A percentile compares a stretch with the other conserved stretches of the same genome.
Evolutionary conservation across 345 rosid genomes (phyloP).

Genomic region (Rhizophora mangle): DNA sequence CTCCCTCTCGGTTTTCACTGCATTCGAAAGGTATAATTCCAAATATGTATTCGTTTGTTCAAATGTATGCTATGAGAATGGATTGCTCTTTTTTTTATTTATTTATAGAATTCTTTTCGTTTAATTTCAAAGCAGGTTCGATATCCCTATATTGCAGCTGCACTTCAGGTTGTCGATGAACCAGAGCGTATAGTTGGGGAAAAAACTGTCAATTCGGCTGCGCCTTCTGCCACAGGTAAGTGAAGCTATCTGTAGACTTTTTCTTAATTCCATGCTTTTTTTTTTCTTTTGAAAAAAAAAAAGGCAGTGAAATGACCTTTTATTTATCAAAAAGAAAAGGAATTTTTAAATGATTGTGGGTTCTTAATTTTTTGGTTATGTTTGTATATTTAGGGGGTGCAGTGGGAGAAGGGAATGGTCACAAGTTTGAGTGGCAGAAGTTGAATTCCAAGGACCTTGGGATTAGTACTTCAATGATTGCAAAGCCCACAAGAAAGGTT

Average conservation of each 20-base stretch:
- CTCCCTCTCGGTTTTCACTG: conserved; percentile 31
- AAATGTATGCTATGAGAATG: neutral
- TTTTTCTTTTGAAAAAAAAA: neutral
- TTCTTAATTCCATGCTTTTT: neutral
- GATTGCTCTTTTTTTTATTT: neutral
- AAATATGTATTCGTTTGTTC: neutral
- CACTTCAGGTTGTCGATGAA: conserved; percentile 43
- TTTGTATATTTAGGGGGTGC: neutral
- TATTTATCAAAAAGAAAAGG: too few species aligned
- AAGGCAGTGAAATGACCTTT: too few species aligned
- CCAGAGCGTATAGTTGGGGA: conserved; percentile 33
- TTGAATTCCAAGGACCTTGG: conserved; percentile 56
- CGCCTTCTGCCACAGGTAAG: conserved; percentile 23
- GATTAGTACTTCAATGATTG: conserved; percentile 53
- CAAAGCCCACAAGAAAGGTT: conserved; percentile 53
- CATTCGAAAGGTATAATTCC: conserved; percentile 40
- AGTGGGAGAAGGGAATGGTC: conserved; percentile 4
- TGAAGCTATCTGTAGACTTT: neutral
- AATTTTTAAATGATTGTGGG: too few species aligned
- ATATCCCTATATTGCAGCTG: conserved; percentile 40
- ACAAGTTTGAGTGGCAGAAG: conserved; percentile 38
- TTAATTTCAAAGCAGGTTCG: conserved; percentile 33
- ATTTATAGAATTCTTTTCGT: neutral
- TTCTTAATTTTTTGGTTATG: neutral
- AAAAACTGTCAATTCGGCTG: conserved; percentile 16